phyloP scores from a whole-genome alignment of 148 eudicot species.

The Dianthus caryophyllus region DNA sequence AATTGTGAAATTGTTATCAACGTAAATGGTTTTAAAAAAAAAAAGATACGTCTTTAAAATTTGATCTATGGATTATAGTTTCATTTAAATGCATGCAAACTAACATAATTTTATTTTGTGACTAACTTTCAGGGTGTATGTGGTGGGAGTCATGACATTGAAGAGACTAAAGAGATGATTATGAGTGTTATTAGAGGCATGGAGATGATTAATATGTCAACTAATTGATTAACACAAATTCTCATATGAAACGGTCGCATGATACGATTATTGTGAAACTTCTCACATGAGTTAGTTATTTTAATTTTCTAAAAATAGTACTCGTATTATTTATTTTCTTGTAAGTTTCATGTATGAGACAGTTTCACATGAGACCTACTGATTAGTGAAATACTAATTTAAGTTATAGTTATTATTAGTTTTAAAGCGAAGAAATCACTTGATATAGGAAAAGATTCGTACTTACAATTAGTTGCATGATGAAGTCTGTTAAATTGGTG shows the following conservation, averaged over 20 bases:
- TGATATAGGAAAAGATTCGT: neutral
- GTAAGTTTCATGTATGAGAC: too few relatives aligned
- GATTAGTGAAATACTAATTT: neutral
- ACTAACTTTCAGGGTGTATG: conserved; percentile 18
- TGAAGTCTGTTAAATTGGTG: too few relatives aligned
- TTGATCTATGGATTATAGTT: neutral
- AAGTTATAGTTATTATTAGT: neutral
- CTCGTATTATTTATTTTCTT: too few relatives aligned
- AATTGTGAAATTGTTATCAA: too few relatives aligned
- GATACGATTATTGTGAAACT: too few relatives aligned
- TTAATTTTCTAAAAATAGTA: too few relatives aligned
- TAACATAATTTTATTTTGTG: neutral
- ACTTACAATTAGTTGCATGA: too few relatives aligned
- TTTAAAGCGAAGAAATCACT: neutral
- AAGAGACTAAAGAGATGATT: conserved; percentile 35
- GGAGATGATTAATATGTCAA: conserved; percentile 7
- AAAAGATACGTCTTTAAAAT: too few relatives aligned
- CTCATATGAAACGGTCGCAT: too few relatives aligned
- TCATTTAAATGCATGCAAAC: neutral
- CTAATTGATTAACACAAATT: conserved; percentile 3
- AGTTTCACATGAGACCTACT: too few relatives aligned
- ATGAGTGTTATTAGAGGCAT: conserved; percentile 33
- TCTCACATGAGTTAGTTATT: too few relatives aligned
- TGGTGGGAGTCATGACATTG: conserved; percentile 23
- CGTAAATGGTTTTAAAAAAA: too few relatives aligned